These are phyloP conservation scores for Beauveria australis DNA, from an alignment of 2,329 filamentous ascomycete species.

Conservation along the genomic window DNA sequence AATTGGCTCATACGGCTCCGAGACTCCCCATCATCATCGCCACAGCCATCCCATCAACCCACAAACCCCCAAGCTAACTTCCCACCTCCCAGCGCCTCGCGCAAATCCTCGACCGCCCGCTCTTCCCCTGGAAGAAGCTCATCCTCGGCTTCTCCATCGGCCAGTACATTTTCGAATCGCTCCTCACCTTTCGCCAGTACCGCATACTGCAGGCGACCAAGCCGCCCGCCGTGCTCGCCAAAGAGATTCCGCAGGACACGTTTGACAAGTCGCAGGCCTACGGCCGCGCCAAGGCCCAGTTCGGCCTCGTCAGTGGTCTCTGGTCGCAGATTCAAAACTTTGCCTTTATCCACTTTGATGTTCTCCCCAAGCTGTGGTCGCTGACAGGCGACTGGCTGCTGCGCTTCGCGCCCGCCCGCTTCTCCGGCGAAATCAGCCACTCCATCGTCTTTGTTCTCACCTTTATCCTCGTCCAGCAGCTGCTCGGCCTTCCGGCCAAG, in stretches of 20 bases:
- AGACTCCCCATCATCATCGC: background rate
- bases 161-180: slow-evolving; percentile 83
- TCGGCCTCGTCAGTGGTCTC: slow-evolving; percentile 70
- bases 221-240: slow-evolving; percentile 77
- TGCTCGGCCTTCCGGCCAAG: slow-evolving; percentile 69
- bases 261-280: slow-evolving; percentile 96
- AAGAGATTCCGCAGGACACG: slow-evolving; percentile 80
- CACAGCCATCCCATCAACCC: background rate
- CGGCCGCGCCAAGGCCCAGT: slow-evolving; percentile 90
- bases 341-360: slow-evolving; percentile 80
- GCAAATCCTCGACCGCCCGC: slow-evolving; percentile 77
- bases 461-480: slow-evolving; percentile 74
- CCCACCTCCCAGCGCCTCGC: slow-evolving; percentile 54
- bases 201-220: slow-evolving; percentile 70
- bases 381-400: slow-evolving; percentile 68
- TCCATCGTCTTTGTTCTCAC: slow-evolving; percentile 86
- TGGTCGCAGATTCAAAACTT: slow-evolving; percentile 85
- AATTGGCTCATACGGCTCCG: background rate
- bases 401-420: slow-evolving; percentile 65
- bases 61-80: background rate
- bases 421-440: slow-evolving; percentile 87
- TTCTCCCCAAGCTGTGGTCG: slow-evolving; percentile 85
- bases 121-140: slow-evolving; percentile 96
- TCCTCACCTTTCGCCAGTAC: slow-evolving; percentile 86
- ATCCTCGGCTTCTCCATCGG: slow-evolving; percentile 90